Conservation (phyloP, 768 basidiomycete species). For the Lyophyllum atratum region DNA sequence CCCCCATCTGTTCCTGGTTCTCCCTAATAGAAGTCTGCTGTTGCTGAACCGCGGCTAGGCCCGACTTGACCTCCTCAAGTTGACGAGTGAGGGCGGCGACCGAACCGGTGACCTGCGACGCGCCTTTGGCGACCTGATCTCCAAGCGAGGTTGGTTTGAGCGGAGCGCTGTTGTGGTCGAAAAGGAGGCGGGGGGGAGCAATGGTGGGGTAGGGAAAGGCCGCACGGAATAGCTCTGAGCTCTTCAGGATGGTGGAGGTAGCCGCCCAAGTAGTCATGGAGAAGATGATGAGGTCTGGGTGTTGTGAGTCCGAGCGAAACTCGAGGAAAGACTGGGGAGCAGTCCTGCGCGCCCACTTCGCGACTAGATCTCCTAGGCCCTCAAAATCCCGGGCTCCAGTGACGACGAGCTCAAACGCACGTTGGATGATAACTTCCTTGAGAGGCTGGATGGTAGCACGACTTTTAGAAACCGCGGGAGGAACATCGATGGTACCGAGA, state of each 20-base stretch:
- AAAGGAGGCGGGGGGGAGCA: neutral
- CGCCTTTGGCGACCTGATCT: neutral
- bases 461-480: no score
- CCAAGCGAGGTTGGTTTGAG: neutral
- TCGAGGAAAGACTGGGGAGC: neutral
- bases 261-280: neutral
- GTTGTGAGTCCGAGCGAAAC: neutral
- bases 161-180: neutral
- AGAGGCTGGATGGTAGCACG: no score
- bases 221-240: neutral
- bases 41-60: neutral
- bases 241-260: neutral
- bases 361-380: neutral
- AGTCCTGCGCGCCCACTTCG: neutral
- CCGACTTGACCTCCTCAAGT: neutral
- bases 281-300: neutral
- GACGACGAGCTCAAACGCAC: neutral
- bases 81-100: neutral
- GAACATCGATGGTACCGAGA: no score
- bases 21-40: neutral
- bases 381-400: neutral
- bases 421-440: neutral
- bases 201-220: neutral
- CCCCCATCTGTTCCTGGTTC: neutral
- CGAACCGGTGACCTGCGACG: neutral